These are phyloP conservation scores for Peziza echinospora DNA, from an alignment of 495 filamentous ascomycete species.

Conservation along the genomic window DNA sequence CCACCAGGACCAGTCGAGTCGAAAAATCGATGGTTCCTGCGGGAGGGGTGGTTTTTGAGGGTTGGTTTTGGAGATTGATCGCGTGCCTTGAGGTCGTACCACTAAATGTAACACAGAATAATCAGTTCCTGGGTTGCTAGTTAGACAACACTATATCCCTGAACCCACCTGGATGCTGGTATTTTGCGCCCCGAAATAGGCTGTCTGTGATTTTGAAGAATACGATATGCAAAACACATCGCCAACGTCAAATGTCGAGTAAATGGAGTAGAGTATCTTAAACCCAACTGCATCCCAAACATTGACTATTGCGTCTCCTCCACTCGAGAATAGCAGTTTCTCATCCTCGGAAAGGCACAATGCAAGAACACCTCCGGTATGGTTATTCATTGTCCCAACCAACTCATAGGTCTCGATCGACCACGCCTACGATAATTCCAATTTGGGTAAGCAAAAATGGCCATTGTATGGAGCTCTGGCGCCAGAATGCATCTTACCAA, in stretches of 20 bases:
- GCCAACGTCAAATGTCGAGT: slow-evolving; percentile 83
- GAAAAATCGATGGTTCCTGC: slow-evolving; percentile 80
- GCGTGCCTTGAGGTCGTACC: slow-evolving; percentile 29
- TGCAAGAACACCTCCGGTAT: slow-evolving; percentile 73
- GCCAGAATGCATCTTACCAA: slow-evolving; percentile 28
- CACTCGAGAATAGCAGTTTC: slow-evolving; percentile 69
- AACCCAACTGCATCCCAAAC: slow-evolving; percentile 49
- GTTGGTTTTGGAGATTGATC: slow-evolving; percentile 33
- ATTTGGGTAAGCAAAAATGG: too few relatives aligned
- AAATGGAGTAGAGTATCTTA: slow-evolving; percentile 61
- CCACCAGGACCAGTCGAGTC: slow-evolving; percentile 68
- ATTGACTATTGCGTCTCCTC: slow-evolving; percentile 81
- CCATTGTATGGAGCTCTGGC: not conserved
- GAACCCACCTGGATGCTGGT: slow-evolving; percentile 62
- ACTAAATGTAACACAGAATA: slow-evolving; percentile 10
- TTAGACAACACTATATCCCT: too few relatives aligned
- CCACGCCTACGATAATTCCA: slow-evolving; percentile 60
- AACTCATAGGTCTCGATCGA: slow-evolving; percentile 67
- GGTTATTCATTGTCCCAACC: slow-evolving; percentile 52
- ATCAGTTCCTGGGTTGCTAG: not conserved
- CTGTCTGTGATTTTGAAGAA: slow-evolving; percentile 50
- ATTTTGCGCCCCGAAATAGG: slow-evolving; percentile 87
- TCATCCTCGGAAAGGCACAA: slow-evolving; percentile 56
- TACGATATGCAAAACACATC: slow-evolving; percentile 88
- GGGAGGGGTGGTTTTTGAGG: slow-evolving; percentile 49